Base-by-base conservation (phyloP, 192 early-diverging fungal species). In the Podila clonocystis region DNA sequence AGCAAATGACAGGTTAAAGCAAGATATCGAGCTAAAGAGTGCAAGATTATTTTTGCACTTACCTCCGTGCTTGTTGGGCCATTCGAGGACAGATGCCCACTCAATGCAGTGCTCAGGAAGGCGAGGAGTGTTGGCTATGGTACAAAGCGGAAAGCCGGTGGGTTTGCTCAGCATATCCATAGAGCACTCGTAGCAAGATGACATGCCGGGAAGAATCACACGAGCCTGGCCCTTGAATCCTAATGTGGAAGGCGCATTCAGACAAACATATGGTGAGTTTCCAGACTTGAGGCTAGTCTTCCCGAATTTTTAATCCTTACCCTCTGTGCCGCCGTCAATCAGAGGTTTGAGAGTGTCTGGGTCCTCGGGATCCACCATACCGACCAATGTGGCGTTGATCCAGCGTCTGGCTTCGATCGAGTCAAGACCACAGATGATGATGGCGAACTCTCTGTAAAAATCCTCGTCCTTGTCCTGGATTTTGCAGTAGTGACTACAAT, bases 31-130 rank as follows among this genome's bases (percentile, higher is more conserved):
- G 30, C 22, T 33, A 50, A 55, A 26, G 20, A 55, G 24, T 24
- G 38, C 9, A 20, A 17, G 20, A 11, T 49, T 20, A 7, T 26
- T 65, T 20, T 17, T 64, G 24, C 1, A 82, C 61, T 74, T 90
- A 88, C 91, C 87, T 45, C 91, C 90, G 72, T 92, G 95, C 63
- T 85, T 75, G 33, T 91, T 91, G 45, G 98, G 95, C 96, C 97
- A 99, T 71, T 94, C 92, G n/a, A 99, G 74, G 4, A 96, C 87
- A 26, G 93, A 95, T 6, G 98, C 98, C 92, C 94, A 99, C 70
- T 98, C 96, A 67, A 99, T 97, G 82, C 98, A 99, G 82, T 99
- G 98, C 74, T 99, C 98, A 4, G 98, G 98, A 33, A 99, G 82
- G 6, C 98, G 91, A 9, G 98, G 98, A 24, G 98, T 98, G 73